Conservation (phyloP, 2,329 filamentous ascomycete genomes). For the Hypoxylon sp. region DNA sequence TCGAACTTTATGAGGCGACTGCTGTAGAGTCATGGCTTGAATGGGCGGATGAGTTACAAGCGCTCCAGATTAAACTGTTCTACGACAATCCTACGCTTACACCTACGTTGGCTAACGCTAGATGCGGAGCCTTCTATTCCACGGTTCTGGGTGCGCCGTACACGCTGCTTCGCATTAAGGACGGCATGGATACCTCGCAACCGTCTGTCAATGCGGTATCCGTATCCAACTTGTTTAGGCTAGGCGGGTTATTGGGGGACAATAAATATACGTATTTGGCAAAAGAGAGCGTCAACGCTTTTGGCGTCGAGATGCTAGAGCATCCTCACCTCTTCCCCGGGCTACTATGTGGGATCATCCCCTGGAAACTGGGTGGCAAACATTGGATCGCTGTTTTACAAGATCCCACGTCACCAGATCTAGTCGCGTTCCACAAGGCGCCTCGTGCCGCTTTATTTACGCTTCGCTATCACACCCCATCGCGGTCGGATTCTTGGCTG, state of each 20-base stretch:
- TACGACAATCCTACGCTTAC: conserved; percentile 70
- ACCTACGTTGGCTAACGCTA: conserved; percentile 56
- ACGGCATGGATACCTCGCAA: conserved; percentile 93
- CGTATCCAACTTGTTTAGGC: conserved; percentile 88
- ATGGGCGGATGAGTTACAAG: conserved; percentile 86
- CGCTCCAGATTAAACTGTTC: conserved; percentile 81
- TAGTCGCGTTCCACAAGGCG: conserved; percentile 44
- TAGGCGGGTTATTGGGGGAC: conserved; percentile 78
- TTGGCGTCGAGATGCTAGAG: conserved; percentile 91
- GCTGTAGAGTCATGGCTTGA: conserved; percentile 81
- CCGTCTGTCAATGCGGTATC: conserved; percentile 91
- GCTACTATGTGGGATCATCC: conserved; percentile 82
- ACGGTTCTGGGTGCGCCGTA: conserved; percentile 74
- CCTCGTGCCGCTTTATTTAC: conserved; percentile 50
- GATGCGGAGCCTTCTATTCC: conserved; percentile 79
- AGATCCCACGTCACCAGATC: conserved; percentile 10
- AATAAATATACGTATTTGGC: conserved; percentile 75
- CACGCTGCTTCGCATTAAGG: conserved; percentile 88
- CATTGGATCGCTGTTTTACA: conserved; percentile 50
- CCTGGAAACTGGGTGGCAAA: conserved; percentile 77
- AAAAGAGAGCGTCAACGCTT: conserved; percentile 82
- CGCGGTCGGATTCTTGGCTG: conserved; percentile 42
- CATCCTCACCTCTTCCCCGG: conserved; percentile 93
- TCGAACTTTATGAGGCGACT: conserved; percentile 88
- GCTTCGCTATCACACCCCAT: conserved; percentile 46